Base-by-base conservation (phyloP, 2,329 filamentous ascomycete genomes). In the Hypoxylon sp. region DNA sequence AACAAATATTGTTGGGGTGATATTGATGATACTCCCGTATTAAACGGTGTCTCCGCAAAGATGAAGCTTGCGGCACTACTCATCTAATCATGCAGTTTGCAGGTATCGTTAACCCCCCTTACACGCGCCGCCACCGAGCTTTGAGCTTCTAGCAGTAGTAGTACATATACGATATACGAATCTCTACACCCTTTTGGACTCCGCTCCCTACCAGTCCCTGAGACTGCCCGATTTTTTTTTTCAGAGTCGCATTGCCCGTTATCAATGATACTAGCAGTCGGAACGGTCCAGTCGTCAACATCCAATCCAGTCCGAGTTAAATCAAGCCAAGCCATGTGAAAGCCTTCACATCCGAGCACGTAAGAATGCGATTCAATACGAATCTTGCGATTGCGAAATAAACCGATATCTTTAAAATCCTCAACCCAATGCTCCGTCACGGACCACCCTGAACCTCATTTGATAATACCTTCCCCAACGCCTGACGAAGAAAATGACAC, bases 81-180 rank as follows among this genome's bases (percentile, higher is more conserved):
- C 60, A 56, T 64, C 47, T 64, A 62, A 60, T 72, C 70, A 72
- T 73, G 71, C 67, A 72, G 66, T 62, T 44, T 63, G 53, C 54
- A 58, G 68, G 56, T 50, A 66, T 72, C 67, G 61, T 70, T 65
- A 63, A 62, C 37, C 42, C 52, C 52, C 61, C 59, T 39, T 58
- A 67, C 60, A 65, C 65, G 67, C 47, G 47, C 65, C 70, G 66
- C 63, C 60, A 65, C 59, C 48, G 58, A 52, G 52, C 39, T 57
- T 51, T 62, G 63, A 51, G 56, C 62, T 68, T 68, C 54, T 57
- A 63, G 56, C 73, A 75, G 56, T 74, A 75, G 68, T 75, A 73
- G 65, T 74, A 74, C 74, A 76, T 72, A 62, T 68, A 62, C 54
- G 62, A 59, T 67, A 72, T 72, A 70, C 65, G 69, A 65, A 65